Percentiles rank a stretch among this genome's conserved stretches.
Conservation (phyloP, 768 basidiomycete genomes). For the Termitomyces sp. region DNA sequence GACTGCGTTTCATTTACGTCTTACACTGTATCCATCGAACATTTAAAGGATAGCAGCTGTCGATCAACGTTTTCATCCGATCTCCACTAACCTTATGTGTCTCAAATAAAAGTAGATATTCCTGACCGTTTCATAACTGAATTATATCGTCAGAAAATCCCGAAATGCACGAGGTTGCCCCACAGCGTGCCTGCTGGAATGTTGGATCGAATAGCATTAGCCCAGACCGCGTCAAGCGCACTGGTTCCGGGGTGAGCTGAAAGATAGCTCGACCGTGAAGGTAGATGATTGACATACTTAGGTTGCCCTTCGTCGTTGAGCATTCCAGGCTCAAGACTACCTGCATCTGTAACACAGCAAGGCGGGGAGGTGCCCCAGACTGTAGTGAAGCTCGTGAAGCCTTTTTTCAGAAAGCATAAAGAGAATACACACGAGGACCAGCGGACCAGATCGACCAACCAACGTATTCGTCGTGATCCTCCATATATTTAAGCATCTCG, state of each 20-base stretch:
- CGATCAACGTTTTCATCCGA: no score
- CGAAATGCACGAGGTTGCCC: background rate
- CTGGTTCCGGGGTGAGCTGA: slow-evolving; percentile 10
- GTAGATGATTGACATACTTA: slow-evolving; percentile 20
- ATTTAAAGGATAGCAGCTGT: no score
- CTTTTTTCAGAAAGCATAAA: background rate
- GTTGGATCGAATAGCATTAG: slow-evolving; percentile 28
- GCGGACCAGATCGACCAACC: slow-evolving; percentile 46
- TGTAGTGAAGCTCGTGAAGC: slow-evolving; percentile 6
- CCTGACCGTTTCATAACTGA: slow-evolving; percentile 14
- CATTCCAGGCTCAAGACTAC: slow-evolving; percentile 37
- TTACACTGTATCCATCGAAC: no score
- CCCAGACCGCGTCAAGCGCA: slow-evolving; percentile 33
- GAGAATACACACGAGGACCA: slow-evolving; percentile 30
- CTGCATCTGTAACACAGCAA: slow-evolving; percentile 38
- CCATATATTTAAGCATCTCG: slow-evolving; percentile 35
- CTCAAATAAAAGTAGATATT: slow-evolving; percentile 10
- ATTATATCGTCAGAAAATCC: background rate
- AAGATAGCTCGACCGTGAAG: background rate
- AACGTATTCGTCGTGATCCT: slow-evolving; percentile 38
- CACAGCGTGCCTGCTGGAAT: slow-evolving; percentile 23
- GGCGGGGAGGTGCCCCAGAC: slow-evolving; percentile 38
- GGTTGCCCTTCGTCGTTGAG: slow-evolving; percentile 30
- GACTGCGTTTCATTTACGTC: no score
- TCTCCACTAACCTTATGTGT: background rate